Evolutionary conservation across 1,139 yeast species (phyloP).

Genomic region (Entelexis sorbosivorans): DNA sequence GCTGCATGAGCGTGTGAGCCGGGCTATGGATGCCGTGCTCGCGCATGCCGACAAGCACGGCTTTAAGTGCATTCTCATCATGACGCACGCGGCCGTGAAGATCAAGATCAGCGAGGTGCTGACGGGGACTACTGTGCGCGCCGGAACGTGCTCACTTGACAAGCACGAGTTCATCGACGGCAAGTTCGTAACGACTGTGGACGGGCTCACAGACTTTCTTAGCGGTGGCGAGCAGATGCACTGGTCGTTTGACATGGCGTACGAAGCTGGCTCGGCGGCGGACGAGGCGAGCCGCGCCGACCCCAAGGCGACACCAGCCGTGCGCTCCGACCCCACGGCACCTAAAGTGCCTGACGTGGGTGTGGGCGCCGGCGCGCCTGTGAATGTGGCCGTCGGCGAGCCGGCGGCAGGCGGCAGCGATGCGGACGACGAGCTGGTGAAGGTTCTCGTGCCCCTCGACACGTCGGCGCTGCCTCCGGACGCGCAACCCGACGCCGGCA

Average conservation of each 20-base stretch:
- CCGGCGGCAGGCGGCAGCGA: background rate
- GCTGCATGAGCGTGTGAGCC: conserved; percentile 44
- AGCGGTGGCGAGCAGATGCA: conserved; percentile 80
- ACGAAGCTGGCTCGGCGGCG: conserved; percentile 71
- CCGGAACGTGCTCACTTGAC: conserved; percentile 52
- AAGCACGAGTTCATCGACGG: conserved; percentile 37
- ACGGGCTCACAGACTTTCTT: conserved; percentile 60
- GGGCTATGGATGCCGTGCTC: conserved; percentile 43
- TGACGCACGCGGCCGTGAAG: conserved; percentile 78
- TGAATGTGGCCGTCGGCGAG: background rate
- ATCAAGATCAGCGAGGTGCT: conserved; percentile 67
- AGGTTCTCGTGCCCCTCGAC: conserved; percentile 18
- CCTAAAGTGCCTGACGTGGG: background rate
- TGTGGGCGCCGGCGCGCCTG: background rate
- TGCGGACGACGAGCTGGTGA: background rate
- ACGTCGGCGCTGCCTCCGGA: conserved; percentile 13
- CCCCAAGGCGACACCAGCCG: background rate
- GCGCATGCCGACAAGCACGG: conserved; percentile 38
- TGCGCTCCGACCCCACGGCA: background rate
- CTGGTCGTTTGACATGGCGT: conserved; percentile 63
- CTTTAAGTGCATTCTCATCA: conserved; percentile 45
- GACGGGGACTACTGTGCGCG: conserved; percentile 42
- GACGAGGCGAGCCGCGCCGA: conserved; percentile 32
- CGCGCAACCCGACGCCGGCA: conserved; percentile 9
- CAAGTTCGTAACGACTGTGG: conserved; percentile 47